Base-by-base conservation (phyloP, 495 filamentous ascomycete genomes). In the Talaromyces nanjingensis region DNA sequence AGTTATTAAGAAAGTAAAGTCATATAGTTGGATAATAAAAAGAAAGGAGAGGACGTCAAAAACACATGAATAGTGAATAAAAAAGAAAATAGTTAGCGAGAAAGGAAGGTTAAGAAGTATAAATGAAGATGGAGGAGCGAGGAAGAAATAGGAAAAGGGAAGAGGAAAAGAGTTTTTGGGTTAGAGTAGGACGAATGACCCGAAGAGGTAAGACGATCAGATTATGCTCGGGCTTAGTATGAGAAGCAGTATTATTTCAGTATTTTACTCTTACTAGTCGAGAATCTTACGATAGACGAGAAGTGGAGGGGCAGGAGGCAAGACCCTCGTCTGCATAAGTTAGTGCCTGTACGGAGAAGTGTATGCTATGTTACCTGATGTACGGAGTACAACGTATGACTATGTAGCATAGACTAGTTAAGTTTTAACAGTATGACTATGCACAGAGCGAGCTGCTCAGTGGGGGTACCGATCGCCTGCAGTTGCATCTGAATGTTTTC, bases 11-110 rank as follows among this genome's bases (percentile, higher is more conserved):
- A 34, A 34, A 31, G 29, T 52, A 62, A 62, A 33, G 27, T 27
- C 42, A 52, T 49, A 54, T 56, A 56, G 53, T 14, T 56, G 12
- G 20, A 56, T 22, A 47, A 61, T 47, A 61, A 47, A 25, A 45
- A 29, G 59, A 31, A 62, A 62, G 31, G 60, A 62, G 45, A 62
- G 60, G 60, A 62, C 60, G 60, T 62, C 27, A 62, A 34, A 47
- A 47, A 20, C 59, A 29, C 33, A 56, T 56, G 53, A 49, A 27
- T 34, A 61, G 33, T 22, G 14, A 29, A 62, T 62, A 37, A 34
- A 54, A 62, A 53, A 42, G 52, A 24, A 62, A 53, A 18, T 9
- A 59, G 25, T 25, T 37, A 12, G 31, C 34, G 18, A 37, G 27
- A 20, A 59, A 59, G 18, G 31, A 59, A 37, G 29, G 56, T 59